Evolutionary conservation across 2,329 filamentous ascomycete species (phyloP), one percentile per base, ranked within the genome.

Genomic region (Hypomyces rosellus): DNA sequence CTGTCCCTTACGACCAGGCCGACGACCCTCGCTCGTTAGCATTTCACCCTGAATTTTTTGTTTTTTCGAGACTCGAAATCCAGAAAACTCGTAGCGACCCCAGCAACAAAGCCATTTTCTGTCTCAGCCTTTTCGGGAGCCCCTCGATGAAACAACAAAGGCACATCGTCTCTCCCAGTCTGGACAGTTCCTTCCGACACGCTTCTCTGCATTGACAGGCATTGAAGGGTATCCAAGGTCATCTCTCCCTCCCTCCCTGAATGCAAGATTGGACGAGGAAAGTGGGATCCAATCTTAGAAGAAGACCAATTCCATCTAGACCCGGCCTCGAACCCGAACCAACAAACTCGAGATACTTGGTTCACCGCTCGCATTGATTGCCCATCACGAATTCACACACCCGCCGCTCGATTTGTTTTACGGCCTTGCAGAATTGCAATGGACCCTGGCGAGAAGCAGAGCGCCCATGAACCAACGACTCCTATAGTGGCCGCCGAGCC

Each of bases 381-480:
- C 16, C 36, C 36, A 38, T 38, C 36, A n/a, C 36, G 14, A 38
- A 38, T 16, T 38, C 36, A 5, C 13, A 38, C 36, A 38, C 36
- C 36, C 11, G n/a, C 14, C 11, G 13, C 20, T 16, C 40, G 40
- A 42, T 14, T 22, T 42, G 13, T 42, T 42, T n/a, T 8, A 16
- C 36, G 36, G 36, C 36, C 36, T n/a, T 16, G 36, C 36, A 38
- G 36, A 16, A 38, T 51, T 57, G 60, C 57, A 54, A 66, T 66
- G 65, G 59, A 63, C 49, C 55, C 55, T 49, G 57, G 58, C 53
- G 57, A 58, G 38, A 56, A 51, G 48, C 58, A 52, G 39, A 56
- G 49, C 52, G 54, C 58, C 53, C 59, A 63, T 61, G 63, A 61
- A 49, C 52, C 57, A 53, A 53, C 61, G 56, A 58, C 61, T 58